Conservation (phyloP, 2,329 filamentous ascomycete genomes). For the Colletotrichum sp. region DNA sequence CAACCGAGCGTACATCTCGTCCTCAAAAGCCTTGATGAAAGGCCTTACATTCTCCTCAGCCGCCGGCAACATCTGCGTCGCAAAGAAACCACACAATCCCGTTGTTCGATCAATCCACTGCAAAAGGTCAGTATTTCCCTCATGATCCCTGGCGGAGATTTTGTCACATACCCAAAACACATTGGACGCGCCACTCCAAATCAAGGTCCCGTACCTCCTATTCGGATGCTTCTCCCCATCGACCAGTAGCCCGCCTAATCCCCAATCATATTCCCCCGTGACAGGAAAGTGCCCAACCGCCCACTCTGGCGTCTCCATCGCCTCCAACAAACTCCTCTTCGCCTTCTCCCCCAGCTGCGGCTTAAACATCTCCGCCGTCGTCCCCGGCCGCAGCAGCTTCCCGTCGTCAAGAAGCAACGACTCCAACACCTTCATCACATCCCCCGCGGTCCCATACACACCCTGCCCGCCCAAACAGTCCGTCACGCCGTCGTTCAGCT, state of each 20-base stretch:
- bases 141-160: fast-evolving
- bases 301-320: constrained; percentile 30
- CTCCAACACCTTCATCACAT: constrained; percentile 49
- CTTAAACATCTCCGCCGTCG: constrained; percentile 49
- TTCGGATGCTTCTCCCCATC: constrained; percentile 38
- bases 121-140: neutral
- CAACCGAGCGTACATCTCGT: constrained; percentile 39
- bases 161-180: constrained; percentile 45
- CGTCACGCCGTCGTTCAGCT: constrained; percentile 20
- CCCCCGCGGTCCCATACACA: constrained; percentile 34
- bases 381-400: constrained; percentile 45
- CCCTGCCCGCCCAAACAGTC: constrained; percentile 39
- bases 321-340: constrained; percentile 25
- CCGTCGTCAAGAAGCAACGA: constrained; percentile 55
- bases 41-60: constrained; percentile 39
- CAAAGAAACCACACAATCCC: constrained; percentile 45
- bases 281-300: constrained; percentile 31
- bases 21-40: constrained; percentile 40
- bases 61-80: constrained; percentile 44
- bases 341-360: constrained; percentile 42
- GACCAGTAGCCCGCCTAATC: constrained; percentile 46
- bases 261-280: constrained; percentile 43
- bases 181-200: constrained; percentile 52
- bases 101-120: constrained; percentile 37
- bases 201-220: constrained; percentile 41